Base-by-base conservation (phyloP, 2,329 filamentous ascomycete species). In the Penicillium sp. region DNA sequence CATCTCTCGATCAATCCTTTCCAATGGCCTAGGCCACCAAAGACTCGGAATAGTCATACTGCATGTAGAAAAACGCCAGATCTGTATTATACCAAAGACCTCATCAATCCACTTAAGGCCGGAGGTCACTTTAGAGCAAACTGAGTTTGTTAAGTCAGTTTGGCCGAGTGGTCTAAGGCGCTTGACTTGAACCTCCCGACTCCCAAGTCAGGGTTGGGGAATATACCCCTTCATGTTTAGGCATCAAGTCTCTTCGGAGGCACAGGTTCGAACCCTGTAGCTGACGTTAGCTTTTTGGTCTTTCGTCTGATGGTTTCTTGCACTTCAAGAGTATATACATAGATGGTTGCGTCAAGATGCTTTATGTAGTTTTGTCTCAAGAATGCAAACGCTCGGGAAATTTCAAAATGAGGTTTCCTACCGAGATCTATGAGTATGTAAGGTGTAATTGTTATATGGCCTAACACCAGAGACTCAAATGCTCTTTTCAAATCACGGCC, bases 181-280 rank as follows among this genome's bases (percentile, higher is more conserved):
- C 51, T 54, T 40, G 51, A 54, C 51, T 54, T 54, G 51, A 54
- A 54, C 51, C 35, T 54, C 51, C 49, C 49, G 49, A 53, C 22
- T 35, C 17, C 5, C 3, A 37, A 35, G 30, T 53, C 49, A 53
- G 49, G 49, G 49, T 8, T 33, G 19, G 30, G 30, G 49, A 28
- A 28, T n/a, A 19, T 33, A n/a, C n/a, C 49, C 30, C n/a, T 37
- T 22, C 51, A 54, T 42, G 51, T 54, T 54, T 54, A 26, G 51
- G 51, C 51, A 54, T 54, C 51, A 40, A 54, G 51, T 54, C 35
- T 22, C 51, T 54, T 54, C 51, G 51, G 51, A 22, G 35, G 51
- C 51, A 54, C 51, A 54, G 51, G 51, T 54, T 54, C 51, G 51
- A 54, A 54, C 51, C 51, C 51, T 54, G 51, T 54, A 54, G 51